phyloP scores from a whole-genome alignment of 371 early-diverging fungal species.

The Mortierella sp. region DNA sequence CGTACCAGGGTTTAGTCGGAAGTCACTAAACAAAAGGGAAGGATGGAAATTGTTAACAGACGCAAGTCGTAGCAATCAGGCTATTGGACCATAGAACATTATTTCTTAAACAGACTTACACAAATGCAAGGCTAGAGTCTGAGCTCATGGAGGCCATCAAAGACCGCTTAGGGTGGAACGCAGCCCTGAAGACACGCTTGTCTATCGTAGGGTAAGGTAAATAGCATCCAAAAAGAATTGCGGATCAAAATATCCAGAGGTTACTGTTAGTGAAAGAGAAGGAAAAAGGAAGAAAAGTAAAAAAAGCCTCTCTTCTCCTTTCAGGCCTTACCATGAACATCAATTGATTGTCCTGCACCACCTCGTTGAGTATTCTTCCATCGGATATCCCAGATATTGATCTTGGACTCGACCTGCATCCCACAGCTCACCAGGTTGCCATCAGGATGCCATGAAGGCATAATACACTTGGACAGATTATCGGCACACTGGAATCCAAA shows the following conservation, averaged over 20 bases:
- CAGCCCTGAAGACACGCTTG: conserved; percentile 43
- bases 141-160: conserved; percentile 45
- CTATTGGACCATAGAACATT: neutral
- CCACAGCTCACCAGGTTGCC: conserved; percentile 42
- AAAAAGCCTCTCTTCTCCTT: too few relatives aligned
- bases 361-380: conserved; percentile 41
- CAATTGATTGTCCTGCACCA: conserved; percentile 41
- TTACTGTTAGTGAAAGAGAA: neutral
- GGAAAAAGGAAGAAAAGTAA: neutral
- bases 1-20: conserved; percentile 23
- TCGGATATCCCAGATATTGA: conserved; percentile 50
- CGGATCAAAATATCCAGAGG: neutral
- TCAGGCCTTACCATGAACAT: conserved; percentile 22
- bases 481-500: conserved; percentile 38
- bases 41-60: neutral
- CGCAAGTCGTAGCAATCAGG: too few relatives aligned
- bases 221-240: conserved; percentile 1
- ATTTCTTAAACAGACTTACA: conserved; percentile 16
- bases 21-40: conserved; percentile 13
- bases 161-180: conserved; percentile 38
- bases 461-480: conserved; percentile 28
- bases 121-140: conserved; percentile 34
- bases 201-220: conserved; percentile 7
- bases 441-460: conserved; percentile 43
- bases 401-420: conserved; percentile 35